These are phyloP conservation scores for Boechera stricta DNA, from an alignment of 345 rosid genomes.

Conservation along the genomic window DNA sequence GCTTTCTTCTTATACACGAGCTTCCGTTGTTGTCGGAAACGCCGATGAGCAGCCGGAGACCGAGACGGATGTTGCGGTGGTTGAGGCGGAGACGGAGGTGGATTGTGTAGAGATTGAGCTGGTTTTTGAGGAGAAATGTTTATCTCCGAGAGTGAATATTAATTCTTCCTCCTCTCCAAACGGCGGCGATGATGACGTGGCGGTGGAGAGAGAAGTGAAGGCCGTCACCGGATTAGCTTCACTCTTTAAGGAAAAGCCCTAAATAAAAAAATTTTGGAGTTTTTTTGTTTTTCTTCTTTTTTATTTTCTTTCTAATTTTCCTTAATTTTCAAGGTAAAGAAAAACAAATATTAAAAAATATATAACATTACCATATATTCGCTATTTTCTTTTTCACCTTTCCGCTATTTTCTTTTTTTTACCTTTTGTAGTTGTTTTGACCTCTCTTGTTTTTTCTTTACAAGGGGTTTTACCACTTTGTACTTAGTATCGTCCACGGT, in stretches of 20 bases:
- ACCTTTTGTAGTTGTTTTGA: conserved; percentile 27
- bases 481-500: conserved; percentile 41
- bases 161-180: conserved; percentile 32
- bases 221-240: conserved; percentile 89
- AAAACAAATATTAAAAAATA: conserved; percentile 26
- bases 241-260: conserved; percentile 74
- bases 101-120: conserved; percentile 57
- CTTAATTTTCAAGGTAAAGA: conserved; percentile 38
- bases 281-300: conserved; percentile 1
- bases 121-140: conserved; percentile 60
- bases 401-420: neutral
- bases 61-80: conserved; percentile 30
- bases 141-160: conserved; percentile 21
- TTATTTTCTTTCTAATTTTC: neutral
- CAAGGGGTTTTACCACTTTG: conserved; percentile 37
- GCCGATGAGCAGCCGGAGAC: conserved; percentile 33
- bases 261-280: conserved; percentile 53
- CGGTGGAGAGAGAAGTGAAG: conserved; percentile 64
- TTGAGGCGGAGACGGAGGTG: conserved; percentile 26
- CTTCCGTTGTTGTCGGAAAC: conserved; percentile 20
- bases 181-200: conserved; percentile 39
- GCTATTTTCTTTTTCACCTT: neutral
- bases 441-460: conserved; percentile 35
- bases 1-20: conserved; percentile 69
- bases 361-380: conserved; percentile 39